phyloP scores from a whole-genome alignment of 108 stramenopile genomes.

The Cyclostephanos tholiformis region DNA sequence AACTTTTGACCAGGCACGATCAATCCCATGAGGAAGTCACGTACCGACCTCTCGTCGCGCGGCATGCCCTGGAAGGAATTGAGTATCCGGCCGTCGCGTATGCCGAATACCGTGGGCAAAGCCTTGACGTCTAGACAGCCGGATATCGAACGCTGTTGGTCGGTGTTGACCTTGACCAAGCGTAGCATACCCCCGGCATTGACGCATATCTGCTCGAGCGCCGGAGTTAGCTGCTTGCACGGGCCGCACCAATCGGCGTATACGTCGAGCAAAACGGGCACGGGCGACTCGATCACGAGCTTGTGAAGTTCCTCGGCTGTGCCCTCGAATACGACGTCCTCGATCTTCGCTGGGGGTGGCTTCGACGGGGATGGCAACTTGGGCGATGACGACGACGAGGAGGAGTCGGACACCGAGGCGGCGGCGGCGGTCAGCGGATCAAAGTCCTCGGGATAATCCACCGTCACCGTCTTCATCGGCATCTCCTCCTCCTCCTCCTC shows the following conservation, averaged over 20 bases:
- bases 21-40: conserved; percentile 85
- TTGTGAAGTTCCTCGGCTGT: conserved; percentile 72
- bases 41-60: conserved; percentile 63
- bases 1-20: conserved; percentile 60
- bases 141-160: conserved; percentile 72
- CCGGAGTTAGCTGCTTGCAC: conserved; percentile 83
- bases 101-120: conserved; percentile 85
- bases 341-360: conserved; percentile 63
- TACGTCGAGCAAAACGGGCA: conserved; percentile 83
- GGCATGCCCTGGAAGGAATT: conserved; percentile 88
- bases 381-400: background rate
- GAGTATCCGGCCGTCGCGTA: conserved; percentile 79
- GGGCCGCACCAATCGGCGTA: conserved; percentile 89
- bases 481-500: conserved; percentile 27
- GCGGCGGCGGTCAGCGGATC: conserved; percentile 61
- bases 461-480: conserved; percentile 57
- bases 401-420: background rate
- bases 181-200: conserved; percentile 83
- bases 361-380: background rate
- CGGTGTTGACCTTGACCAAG: conserved; percentile 87
- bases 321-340: conserved; percentile 82
- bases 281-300: conserved; percentile 84
- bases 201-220: conserved; percentile 82
- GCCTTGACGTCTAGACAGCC: conserved; percentile 78
- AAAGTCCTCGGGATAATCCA: conserved; percentile 63